Evolutionary conservation across 805 yeast species (phyloP).

Genomic region (Monosporozyma aquatica): DNA sequence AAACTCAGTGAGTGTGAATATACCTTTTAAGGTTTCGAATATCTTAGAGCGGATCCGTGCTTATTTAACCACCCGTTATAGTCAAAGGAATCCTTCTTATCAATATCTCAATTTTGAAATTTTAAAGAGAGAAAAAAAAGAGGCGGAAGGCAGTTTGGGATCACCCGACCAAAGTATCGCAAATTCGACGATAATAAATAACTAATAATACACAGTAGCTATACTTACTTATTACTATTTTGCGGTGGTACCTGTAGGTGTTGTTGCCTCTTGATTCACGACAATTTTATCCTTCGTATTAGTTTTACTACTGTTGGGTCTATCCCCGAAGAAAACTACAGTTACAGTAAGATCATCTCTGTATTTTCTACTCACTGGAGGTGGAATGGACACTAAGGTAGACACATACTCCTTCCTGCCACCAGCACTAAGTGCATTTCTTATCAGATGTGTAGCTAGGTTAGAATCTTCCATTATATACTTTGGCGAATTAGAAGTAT

Average conservation of each 20-base stretch:
- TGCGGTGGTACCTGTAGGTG: background rate
- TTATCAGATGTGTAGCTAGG: constrained; percentile 83
- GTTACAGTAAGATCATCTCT: constrained; percentile 95
- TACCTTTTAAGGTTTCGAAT: too few relatives aligned
- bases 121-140: background rate
- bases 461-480: constrained; percentile 73
- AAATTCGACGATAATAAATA: too few relatives aligned
- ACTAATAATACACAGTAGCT: too few relatives aligned
- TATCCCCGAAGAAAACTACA: constrained; percentile 81
- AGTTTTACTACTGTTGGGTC: background rate
- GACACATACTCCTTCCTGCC: constrained; percentile 83
- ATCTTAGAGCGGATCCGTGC: too few relatives aligned
- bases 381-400: constrained; percentile 81
- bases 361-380: constrained; percentile 83
- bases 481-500: constrained; percentile 24
- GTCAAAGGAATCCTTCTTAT: background rate
- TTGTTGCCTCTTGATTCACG: constrained; percentile 1
- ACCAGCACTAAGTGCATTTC: constrained; percentile 86
- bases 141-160: background rate
- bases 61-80: too few relatives aligned
- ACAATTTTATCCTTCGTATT: background rate
- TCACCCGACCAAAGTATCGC: constrained; percentile 1
- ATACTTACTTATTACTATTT: too few relatives aligned
- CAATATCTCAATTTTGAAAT: background rate
- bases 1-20: too few relatives aligned